phyloP scores from a whole-genome alignment of 2,329 filamentous ascomycete species.

The Sporothrix euskadiensis region DNA sequence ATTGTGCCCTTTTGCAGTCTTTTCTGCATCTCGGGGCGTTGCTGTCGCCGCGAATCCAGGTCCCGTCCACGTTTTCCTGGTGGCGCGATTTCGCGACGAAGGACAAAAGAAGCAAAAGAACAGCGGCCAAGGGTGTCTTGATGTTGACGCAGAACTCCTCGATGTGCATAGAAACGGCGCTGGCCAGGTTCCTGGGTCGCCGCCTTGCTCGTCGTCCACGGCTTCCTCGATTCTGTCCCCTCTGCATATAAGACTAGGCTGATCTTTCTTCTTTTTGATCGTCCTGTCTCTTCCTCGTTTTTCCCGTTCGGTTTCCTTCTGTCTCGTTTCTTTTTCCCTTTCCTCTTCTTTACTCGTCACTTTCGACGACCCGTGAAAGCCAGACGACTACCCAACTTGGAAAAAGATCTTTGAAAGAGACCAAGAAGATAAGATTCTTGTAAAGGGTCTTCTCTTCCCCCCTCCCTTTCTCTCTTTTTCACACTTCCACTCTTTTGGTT shows the following conservation, averaged over 20 bases:
- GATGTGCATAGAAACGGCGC: background rate
- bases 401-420: background rate
- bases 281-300: background rate
- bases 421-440: background rate
- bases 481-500: constrained; percentile 8
- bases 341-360: background rate
- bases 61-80: constrained; percentile 17
- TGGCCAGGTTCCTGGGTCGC: constrained; percentile 5
- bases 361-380: constrained; percentile 8
- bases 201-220: background rate
- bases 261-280: constrained; percentile 19
- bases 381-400: background rate
- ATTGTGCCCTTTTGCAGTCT: background rate
- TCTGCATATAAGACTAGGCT: constrained; percentile 19
- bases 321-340: background rate
- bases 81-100: constrained; percentile 7
- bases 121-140: background rate
- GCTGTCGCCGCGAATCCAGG: constrained; percentile 16
- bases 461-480: constrained; percentile 1
- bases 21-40: background rate
- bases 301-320: background rate
- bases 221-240: background rate
- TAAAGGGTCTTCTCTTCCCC: background rate
- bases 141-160: background rate
- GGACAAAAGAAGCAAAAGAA: constrained; percentile 17